phyloP scores from a whole-genome alignment of 2,329 filamentous ascomycete species.

The Penicillium sp. region DNA sequence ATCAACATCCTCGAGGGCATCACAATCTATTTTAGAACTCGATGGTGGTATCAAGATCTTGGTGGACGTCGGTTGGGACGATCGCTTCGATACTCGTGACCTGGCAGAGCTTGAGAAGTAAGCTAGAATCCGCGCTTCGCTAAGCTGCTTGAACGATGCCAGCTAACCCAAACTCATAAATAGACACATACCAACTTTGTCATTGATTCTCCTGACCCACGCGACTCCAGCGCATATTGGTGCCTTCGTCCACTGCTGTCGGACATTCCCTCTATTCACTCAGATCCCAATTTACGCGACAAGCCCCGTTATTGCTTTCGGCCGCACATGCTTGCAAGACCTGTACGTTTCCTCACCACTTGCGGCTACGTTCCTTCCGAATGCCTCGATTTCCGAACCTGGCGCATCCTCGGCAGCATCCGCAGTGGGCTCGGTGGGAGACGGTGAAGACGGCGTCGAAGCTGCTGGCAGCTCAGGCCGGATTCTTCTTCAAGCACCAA shows the following conservation, averaged over 20 bases:
- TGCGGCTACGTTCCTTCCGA: conserved; percentile 81
- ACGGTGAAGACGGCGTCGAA: conserved; percentile 38
- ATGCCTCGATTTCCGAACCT: conserved; percentile 65
- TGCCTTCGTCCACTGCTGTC: conserved; percentile 95
- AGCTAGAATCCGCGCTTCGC: conserved; percentile 30
- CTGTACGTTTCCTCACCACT: conserved; percentile 86
- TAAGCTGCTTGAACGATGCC: conserved; percentile 6
- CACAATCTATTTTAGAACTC: conserved; percentile 93
- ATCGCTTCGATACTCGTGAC: conserved; percentile 79
- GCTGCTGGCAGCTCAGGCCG: conserved; percentile 35
- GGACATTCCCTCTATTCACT: conserved; percentile 88
- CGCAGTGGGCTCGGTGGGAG: conserved; percentile 36
- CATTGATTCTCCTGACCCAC: conserved; percentile 91
- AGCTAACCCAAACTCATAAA: conserved; percentile 16
- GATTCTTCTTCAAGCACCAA: conserved; percentile 71
- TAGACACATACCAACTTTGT: conserved; percentile 88
- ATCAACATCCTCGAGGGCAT: conserved; percentile 75
- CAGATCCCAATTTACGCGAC: conserved; percentile 95
- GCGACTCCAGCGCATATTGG: conserved; percentile 89
- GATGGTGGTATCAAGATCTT: conserved; percentile 96
- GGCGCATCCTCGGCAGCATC: conserved; percentile 52
- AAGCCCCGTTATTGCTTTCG: conserved; percentile 87
- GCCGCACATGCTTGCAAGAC: conserved; percentile 87
- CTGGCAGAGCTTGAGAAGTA: conserved; percentile 90
- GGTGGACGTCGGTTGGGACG: conserved; percentile 95